phyloP scores from a whole-genome alignment of 768 basidiomycete species.

The Lepiota subincarnata region DNA sequence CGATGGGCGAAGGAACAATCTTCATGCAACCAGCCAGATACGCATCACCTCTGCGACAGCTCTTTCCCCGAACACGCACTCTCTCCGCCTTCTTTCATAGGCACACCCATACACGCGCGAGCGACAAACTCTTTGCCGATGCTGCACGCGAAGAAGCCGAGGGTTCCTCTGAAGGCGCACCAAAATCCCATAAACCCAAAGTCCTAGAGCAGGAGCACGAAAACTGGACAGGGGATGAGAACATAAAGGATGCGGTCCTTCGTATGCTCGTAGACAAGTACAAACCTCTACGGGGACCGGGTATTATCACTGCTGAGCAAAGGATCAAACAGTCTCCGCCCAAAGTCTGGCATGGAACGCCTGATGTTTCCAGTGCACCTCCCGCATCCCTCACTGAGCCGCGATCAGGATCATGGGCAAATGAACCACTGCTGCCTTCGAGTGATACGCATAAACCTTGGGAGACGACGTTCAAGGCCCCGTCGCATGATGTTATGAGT shows the following conservation, averaged over 20 bases:
- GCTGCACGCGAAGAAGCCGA: constrained; percentile 52
- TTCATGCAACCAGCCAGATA: not conserved
- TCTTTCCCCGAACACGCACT: no score
- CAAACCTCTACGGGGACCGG: constrained; percentile 68
- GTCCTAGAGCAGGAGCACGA: constrained; percentile 39
- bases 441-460: constrained; percentile 60
- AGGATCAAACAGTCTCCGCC: constrained; percentile 53
- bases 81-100: not conserved
- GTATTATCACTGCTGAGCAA: constrained; percentile 58
- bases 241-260: constrained; percentile 62
- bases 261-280: constrained; percentile 87
- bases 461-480: constrained; percentile 64
- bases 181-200: constrained; percentile 10
- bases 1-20: not conserved
- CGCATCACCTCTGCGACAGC: not conserved
- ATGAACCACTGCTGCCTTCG: constrained; percentile 51
- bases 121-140: constrained; percentile 64
- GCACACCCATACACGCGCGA: constrained; percentile 28
- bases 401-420: constrained; percentile 39
- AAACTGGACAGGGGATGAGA: constrained; percentile 81
- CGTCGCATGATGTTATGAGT: constrained; percentile 47
- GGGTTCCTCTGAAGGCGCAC: constrained; percentile 14
- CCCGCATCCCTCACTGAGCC: constrained; percentile 14
- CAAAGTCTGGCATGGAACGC: constrained; percentile 11
- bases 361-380: constrained; percentile 15